These are phyloP conservation scores for Aspergillus sp. DNA, from an alignment of 2,329 filamentous ascomycete species.

Conservation along the genomic window DNA sequence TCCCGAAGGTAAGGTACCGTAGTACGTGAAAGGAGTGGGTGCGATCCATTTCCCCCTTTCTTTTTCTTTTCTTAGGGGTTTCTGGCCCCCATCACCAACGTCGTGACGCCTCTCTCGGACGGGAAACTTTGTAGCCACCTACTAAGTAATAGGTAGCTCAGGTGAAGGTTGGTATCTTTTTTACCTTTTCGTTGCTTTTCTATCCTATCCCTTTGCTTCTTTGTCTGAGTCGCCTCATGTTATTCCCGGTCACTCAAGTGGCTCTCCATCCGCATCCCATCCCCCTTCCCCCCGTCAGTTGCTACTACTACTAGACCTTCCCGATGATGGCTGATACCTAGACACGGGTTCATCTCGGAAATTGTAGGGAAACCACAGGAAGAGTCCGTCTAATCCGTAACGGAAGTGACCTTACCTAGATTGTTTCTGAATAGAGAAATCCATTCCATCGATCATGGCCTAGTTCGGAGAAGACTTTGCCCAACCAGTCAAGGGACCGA, in stretches of 20 bases:
- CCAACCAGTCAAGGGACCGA: neutral
- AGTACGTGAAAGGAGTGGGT: slow-evolving; percentile 23
- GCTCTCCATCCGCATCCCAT: neutral
- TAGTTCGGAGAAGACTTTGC: neutral
- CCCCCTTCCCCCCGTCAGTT: neutral
- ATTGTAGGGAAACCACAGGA: slow-evolving; percentile 10
- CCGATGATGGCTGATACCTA: slow-evolving; percentile 7
- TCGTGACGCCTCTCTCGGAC: slow-evolving; percentile 10
- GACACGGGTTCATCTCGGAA: slow-evolving; percentile 9
- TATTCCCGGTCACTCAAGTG: slow-evolving; percentile 1
- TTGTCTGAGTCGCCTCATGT: neutral
- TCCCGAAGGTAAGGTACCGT: slow-evolving; percentile 36
- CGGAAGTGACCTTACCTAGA: neutral
- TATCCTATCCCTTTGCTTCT: neutral
- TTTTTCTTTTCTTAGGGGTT: slow-evolving; percentile 23
- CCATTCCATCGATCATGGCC: slow-evolving; percentile 4
- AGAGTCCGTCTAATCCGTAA: slow-evolving; percentile 8
- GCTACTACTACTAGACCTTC: neutral
- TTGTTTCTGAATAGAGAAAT: neutral
- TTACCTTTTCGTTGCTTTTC: neutral
- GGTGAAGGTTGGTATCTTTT: neutral
- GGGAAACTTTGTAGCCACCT: neutral
- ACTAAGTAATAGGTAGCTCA: neutral
- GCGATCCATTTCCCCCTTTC: slow-evolving; percentile 28
- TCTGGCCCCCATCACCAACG: slow-evolving; percentile 18